A percentile compares a stretch with the other conserved stretches of the same genome.
Conservation (phyloP, 208 protist species). For the Trypanosoma vivax region DNA sequence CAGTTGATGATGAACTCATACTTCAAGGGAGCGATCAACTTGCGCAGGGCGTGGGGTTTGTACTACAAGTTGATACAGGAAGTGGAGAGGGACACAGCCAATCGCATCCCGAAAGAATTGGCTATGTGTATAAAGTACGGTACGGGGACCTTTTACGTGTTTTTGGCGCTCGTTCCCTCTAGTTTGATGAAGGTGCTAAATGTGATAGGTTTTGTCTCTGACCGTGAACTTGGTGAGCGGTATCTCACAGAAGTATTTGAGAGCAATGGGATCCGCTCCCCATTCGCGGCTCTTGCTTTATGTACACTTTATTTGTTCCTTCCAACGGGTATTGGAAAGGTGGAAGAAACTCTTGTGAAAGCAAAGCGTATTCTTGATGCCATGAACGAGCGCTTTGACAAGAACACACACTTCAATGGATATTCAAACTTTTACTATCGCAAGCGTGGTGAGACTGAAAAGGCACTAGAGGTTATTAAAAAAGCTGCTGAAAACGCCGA, state of each 20-base stretch:
- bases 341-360: conserved; percentile 64
- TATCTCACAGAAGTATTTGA: conserved; percentile 86
- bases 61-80: conserved; percentile 63
- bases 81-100: conserved; percentile 66
- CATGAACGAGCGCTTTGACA: conserved; percentile 76
- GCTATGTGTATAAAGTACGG: conserved; percentile 88
- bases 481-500: conserved; percentile 71
- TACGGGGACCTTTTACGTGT: conserved; percentile 83
- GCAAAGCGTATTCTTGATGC: conserved; percentile 72
- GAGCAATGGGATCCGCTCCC: conserved; percentile 83
- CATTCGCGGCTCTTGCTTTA: conserved; percentile 76
- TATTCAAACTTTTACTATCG: conserved; percentile 90
- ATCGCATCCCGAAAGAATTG: conserved; percentile 71
- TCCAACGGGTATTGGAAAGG: conserved; percentile 74
- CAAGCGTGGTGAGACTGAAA: conserved; percentile 70
- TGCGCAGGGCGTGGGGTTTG: conserved; percentile 84
- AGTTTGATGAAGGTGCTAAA: conserved; percentile 87
- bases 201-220: conserved; percentile 87
- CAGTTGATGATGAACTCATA: conserved; percentile 91
- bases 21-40: conserved; percentile 83
- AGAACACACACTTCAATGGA: conserved; percentile 89
- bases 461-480: conserved; percentile 69
- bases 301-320: conserved; percentile 89
- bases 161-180: conserved; percentile 80
- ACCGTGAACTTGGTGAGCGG: conserved; percentile 86